These are phyloP conservation scores for Beta vulgaris DNA, from an alignment of 148 eudicot species.

Conservation along the genomic window DNA sequence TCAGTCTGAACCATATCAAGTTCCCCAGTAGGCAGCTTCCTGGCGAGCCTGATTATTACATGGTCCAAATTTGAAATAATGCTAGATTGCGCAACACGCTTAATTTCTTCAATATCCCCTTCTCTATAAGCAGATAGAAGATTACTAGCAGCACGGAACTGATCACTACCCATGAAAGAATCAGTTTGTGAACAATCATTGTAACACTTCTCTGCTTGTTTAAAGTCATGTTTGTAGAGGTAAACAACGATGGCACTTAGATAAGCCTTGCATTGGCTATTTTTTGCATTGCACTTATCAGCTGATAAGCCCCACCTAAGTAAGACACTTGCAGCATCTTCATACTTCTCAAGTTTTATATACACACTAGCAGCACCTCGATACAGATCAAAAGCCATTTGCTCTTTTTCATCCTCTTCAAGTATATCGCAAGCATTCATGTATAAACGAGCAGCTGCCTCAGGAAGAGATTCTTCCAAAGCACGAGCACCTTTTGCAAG, in stretches of 20 bases:
- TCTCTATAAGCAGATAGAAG: conserved; percentile 74
- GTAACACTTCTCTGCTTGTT: conserved; percentile 81
- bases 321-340: conserved; percentile 71
- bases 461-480: conserved; percentile 67
- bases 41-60: conserved; percentile 71
- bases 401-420: conserved; percentile 87
- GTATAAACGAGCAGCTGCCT: conserved; percentile 62
- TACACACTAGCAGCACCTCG: conserved; percentile 64
- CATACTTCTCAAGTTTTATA: conserved; percentile 74
- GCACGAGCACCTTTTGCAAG: conserved; percentile 89
- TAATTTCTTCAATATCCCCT: conserved; percentile 72
- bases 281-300: conserved; percentile 73
- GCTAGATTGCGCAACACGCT: conserved; percentile 57
- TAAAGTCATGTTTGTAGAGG: conserved; percentile 72
- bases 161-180: conserved; percentile 73
- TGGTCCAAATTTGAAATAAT: conserved; percentile 65
- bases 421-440: conserved; percentile 62
- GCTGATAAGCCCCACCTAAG: conserved; percentile 77
- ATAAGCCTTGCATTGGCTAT: conserved; percentile 97
- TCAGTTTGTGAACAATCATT: conserved; percentile 85
- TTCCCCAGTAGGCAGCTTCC: conserved; percentile 82
- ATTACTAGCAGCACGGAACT: conserved; percentile 58
- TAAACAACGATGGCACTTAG: conserved; percentile 84
- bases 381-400: conserved; percentile 85
- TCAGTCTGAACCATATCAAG: conserved; percentile 39